Percentiles rank a stretch among this genome's conserved stretches.
These are phyloP conservation scores for Linnemannia zychae DNA, from an alignment of 192 early-diverging fungal genomes.

Conservation along the genomic window DNA sequence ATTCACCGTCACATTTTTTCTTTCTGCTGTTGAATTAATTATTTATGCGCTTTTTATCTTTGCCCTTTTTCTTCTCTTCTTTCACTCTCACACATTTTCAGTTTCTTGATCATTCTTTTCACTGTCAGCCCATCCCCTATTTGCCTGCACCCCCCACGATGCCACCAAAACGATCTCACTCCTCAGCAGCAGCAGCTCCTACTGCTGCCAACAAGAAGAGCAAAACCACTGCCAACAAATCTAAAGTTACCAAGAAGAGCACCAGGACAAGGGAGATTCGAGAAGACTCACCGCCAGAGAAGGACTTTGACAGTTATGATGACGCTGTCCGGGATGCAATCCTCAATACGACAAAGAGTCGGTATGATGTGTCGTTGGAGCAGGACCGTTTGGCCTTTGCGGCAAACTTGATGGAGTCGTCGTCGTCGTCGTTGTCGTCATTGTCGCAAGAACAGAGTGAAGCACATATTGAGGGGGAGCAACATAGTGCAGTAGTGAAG, in stretches of 20 bases:
- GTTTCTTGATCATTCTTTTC: no score
- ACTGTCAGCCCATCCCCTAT: no score
- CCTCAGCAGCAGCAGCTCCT: not conserved
- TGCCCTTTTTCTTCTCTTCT: not conserved
- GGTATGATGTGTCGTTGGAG: slow-evolving; percentile 31
- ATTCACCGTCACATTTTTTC: not conserved
- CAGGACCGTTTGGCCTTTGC: slow-evolving; percentile 32
- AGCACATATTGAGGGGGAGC: no score
- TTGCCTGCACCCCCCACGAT: no score
- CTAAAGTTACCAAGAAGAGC: not conserved
- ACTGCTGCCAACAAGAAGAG: not conserved
- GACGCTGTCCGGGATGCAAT: slow-evolving; percentile 38
- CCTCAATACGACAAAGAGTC: slow-evolving; percentile 26
- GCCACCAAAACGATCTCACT: slow-evolving; percentile 6
- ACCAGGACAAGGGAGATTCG: slow-evolving; percentile 24
- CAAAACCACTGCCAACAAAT: not conserved
- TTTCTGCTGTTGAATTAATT: not conserved
- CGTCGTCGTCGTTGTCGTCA: not conserved
- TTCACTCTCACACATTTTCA: not conserved
- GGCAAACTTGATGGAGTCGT: slow-evolving; percentile 25
- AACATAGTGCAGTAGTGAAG: not conserved
- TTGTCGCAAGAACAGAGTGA: not conserved
- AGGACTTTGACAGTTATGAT: slow-evolving; percentile 49
- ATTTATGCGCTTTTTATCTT: not conserved
- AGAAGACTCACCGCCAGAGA: slow-evolving; percentile 13